phyloP scores from a whole-genome alignment of 2,329 filamentous ascomycete species.

The Penicillium sp. region DNA sequence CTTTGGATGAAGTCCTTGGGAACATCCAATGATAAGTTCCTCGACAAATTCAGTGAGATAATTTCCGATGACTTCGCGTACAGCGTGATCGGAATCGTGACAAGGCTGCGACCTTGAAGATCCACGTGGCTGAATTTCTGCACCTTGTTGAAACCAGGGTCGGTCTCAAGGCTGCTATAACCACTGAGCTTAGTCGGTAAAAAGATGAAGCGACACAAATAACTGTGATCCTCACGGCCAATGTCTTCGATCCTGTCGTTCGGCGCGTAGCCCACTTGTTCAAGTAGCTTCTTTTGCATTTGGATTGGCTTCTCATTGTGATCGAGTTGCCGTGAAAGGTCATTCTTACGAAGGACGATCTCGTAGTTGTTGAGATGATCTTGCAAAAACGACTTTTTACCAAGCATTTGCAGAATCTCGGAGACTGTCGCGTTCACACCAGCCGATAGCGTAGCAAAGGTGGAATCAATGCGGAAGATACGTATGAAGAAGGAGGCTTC shows the following conservation, averaged over 20 bases:
- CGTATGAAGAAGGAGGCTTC: conserved; percentile 86
- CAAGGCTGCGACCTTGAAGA: conserved; percentile 81
- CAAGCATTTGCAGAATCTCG: conserved; percentile 85
- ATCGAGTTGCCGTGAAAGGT: conserved; percentile 78
- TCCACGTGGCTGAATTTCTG: conserved; percentile 95
- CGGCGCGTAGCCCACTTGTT: conserved; percentile 88
- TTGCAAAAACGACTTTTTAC: conserved; percentile 90
- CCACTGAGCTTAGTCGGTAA: conserved; percentile 85
- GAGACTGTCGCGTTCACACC: conserved; percentile 78
- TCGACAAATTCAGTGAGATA: conserved; percentile 88
- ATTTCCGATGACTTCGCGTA: conserved; percentile 93
- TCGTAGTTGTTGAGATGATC: conserved; percentile 93
- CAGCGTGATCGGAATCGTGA: conserved; percentile 91
- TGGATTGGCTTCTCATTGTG: conserved; percentile 78
- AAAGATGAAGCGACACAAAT: conserved; percentile 94
- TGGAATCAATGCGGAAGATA: conserved; percentile 90
- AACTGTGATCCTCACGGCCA: conserved; percentile 95
- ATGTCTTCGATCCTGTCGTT: conserved; percentile 88
- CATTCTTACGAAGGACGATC: conserved; percentile 91
- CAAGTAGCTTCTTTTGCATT: conserved; percentile 86
- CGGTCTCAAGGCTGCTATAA: conserved; percentile 68
- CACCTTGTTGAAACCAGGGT: conserved; percentile 77
- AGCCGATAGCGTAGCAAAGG: conserved; percentile 89
- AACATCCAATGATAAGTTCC: conserved; percentile 87
- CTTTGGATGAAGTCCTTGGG: conserved; percentile 96